phyloP scores from a whole-genome alignment of 2,329 filamentous ascomycete species.

The Leptographium galeiforme region DNA sequence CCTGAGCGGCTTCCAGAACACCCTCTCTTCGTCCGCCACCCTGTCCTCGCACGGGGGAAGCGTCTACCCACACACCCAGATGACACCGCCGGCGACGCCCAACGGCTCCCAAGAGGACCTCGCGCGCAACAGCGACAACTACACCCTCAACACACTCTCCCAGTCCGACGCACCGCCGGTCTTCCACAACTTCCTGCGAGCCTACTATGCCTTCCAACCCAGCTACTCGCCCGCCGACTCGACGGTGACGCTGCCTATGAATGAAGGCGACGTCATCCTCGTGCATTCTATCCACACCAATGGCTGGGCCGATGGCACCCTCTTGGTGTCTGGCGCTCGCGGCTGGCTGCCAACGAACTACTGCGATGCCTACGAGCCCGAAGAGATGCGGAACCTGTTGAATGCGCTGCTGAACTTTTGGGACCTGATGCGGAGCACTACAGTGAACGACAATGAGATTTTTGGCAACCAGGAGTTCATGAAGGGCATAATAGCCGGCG shows the following conservation, averaged over 20 bases:
- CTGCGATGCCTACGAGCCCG: constrained; percentile 86
- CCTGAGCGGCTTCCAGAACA: constrained; percentile 38
- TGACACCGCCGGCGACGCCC: constrained; percentile 67
- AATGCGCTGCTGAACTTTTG: constrained; percentile 83
- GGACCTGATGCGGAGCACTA: constrained; percentile 73
- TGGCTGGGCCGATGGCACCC: constrained; percentile 93
- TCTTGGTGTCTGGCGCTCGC: constrained; percentile 70
- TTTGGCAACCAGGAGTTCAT: constrained; percentile 91
- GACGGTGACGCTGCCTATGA: constrained; percentile 77
- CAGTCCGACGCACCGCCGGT: constrained; percentile 40
- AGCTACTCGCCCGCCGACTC: constrained; percentile 63
- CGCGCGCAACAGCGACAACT: constrained; percentile 16
- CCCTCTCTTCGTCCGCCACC: constrained; percentile 56
- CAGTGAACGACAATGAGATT: constrained; percentile 59
- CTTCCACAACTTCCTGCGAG: constrained; percentile 90
- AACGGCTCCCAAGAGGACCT: constrained; percentile 52
- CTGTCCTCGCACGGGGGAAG: constrained; percentile 17
- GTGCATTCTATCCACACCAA: constrained; percentile 97
- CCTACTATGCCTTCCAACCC: constrained; percentile 86
- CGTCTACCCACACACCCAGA: constrained; percentile 41
- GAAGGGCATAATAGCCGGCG: constrained; percentile 84
- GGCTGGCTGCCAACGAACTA: constrained; percentile 98
- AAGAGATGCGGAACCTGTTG: constrained; percentile 71
- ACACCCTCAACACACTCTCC: not conserved
- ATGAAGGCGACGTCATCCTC: constrained; percentile 81